phyloP scores from a whole-genome alignment of 169 alveolate genomes.

The Eimeria necatrix region DNA sequence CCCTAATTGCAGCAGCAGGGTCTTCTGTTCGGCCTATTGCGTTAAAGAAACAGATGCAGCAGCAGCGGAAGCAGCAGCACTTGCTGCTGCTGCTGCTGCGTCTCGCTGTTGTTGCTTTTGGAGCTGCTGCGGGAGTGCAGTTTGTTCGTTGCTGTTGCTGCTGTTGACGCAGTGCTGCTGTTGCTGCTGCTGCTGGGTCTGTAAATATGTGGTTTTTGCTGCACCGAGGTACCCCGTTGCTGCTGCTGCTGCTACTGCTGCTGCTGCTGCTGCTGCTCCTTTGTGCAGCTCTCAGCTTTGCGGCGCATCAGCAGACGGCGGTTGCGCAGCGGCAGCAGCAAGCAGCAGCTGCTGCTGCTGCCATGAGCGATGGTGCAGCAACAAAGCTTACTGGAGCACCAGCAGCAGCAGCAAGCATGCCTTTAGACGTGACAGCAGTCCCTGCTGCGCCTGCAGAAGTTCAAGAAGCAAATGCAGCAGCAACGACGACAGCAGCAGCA shows the following conservation, averaged over 20 bases:
- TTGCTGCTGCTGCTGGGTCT: background rate
- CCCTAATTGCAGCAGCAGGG: too few relatives aligned
- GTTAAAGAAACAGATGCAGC: too few relatives aligned
- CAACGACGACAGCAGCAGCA: background rate
- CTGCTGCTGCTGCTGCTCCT: background rate
- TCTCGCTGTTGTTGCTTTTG: background rate
- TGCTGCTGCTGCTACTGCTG: conserved; percentile 48
- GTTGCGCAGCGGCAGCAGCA: conserved; percentile 44
- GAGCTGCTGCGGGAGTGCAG: background rate
- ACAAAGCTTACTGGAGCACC: conserved; percentile 24
- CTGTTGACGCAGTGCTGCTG: background rate
- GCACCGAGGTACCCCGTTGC: background rate
- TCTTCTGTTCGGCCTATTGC: too few relatives aligned
- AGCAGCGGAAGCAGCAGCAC: background rate
- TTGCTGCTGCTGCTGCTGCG: conserved; percentile 27
- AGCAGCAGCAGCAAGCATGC: conserved; percentile 9
- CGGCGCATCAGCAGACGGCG: conserved; percentile 55
- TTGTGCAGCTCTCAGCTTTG: conserved; percentile 41
- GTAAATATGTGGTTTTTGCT: background rate
- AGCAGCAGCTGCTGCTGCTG: conserved; percentile 59
- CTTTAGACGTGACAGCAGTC: background rate
- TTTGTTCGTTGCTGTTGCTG: background rate
- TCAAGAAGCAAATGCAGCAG: background rate
- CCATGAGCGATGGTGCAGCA: conserved; percentile 26
- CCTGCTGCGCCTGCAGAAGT: conserved; percentile 20